phyloP scores from a whole-genome alignment of 2,329 filamentous ascomycete genomes.

The Paracoccidioides lutzii region DNA sequence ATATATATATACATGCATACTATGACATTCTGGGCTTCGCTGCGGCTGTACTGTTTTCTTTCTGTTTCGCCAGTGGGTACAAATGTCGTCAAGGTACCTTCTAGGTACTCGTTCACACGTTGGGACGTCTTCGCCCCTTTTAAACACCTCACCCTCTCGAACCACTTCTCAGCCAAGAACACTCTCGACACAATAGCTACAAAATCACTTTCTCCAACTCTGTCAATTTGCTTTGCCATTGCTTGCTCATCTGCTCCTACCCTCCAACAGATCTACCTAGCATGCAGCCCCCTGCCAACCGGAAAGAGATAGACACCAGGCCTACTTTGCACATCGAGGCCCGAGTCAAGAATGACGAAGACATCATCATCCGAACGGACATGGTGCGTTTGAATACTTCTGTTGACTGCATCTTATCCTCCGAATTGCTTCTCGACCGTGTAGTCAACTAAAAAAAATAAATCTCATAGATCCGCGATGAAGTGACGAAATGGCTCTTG shows the following conservation, averaged over 20 bases:
- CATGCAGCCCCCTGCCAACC: neutral
- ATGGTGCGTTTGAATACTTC: slow-evolving; percentile 13
- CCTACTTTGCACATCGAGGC: slow-evolving; percentile 30
- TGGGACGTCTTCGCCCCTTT: neutral
- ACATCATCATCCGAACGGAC: slow-evolving; percentile 20
- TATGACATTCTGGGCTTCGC: too few relatives aligned
- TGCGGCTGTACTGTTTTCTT: neutral
- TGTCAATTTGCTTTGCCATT: neutral
- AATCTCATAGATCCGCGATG: slow-evolving; percentile 20
- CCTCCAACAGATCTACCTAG: neutral
- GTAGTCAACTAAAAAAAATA: neutral
- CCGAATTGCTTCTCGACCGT: neutral
- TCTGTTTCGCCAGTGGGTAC: neutral
- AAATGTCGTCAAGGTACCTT: too few relatives aligned
- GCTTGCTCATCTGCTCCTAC: neutral
- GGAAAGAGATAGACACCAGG: slow-evolving; percentile 5
- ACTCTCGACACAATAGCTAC: too few relatives aligned
- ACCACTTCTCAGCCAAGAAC: neutral
- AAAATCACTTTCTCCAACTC: neutral
- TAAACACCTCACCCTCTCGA: too few relatives aligned
- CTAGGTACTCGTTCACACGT: too few relatives aligned
- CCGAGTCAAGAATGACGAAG: slow-evolving; percentile 19
- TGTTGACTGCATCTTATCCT: neutral
- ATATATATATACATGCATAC: too few relatives aligned
- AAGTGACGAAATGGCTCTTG: slow-evolving; percentile 26